Base-by-base conservation (phyloP, 768 basidiomycete genomes). In the Lenzites betulinus region DNA sequence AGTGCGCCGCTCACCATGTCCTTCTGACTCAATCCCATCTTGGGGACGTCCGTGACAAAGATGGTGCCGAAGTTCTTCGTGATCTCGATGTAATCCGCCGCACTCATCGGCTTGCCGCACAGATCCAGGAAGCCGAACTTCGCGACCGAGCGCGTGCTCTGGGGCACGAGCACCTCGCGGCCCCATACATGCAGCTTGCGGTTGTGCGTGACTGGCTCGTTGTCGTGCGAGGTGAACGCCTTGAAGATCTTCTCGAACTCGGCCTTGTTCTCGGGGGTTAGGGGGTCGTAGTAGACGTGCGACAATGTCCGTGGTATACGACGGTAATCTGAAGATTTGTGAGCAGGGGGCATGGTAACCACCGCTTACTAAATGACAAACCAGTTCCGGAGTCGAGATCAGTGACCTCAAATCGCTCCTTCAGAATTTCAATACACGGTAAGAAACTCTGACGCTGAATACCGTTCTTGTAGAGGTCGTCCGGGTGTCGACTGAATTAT, bases 381-480 rank as follows among this genome's bases (percentile, higher is more conserved):
- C 94, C 95, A 58, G 93, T 97, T 38, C 89, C 92, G n/a, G 95
- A 98, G 74, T 98, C 89, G 25, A 99, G 83, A 74, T 98, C 94
- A 0, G 90, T 92, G 15, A 98, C 88, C 49, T 89, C 85, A 63
- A 97, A 95, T 15, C 82, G 85, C 0, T 85, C 75, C 77, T 97
- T 98, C 65, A 99, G 83, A 28, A 98, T 81, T 49, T 98, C 92
- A 60, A 99, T 98, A 26, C 94, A 89, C 11, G 97, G 97, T 47
- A 98, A 70, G 76, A 99, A 99, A 69, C 93, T 95, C 4, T 89
- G 84, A 3, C 97, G 85, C 72, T 99, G 97, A 43, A 99, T 97
- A 0, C 97, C 97, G 64, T 98, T 98, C 83, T 96, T 95, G 80
- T 99, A 99, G 1, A 99, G 80, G 30, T 98, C 93, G 68, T 98